These are phyloP conservation scores for Fusarium redolens DNA, from an alignment of 2,329 filamentous ascomycete genomes.

Conservation along the genomic window DNA sequence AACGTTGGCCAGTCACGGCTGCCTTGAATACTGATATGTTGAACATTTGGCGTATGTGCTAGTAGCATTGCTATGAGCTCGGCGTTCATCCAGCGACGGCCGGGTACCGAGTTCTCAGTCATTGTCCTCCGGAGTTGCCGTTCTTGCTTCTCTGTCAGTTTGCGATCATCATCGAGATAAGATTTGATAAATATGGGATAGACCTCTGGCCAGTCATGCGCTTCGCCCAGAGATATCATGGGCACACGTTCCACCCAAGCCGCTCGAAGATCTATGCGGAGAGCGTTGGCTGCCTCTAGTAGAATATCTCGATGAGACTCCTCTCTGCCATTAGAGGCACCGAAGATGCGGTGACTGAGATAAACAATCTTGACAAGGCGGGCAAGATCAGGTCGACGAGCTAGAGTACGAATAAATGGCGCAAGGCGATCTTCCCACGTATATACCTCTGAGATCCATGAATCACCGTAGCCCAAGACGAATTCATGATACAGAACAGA, in stretches of 20 bases:
- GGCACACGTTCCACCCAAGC: background rate
- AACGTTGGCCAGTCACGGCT: background rate
- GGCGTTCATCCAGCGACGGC: background rate
- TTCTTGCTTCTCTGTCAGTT: background rate
- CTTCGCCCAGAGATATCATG: background rate
- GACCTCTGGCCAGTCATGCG: background rate
- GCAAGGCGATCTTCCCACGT: background rate
- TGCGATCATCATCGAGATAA: background rate
- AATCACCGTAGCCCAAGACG: conserved; percentile 8
- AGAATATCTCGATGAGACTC: background rate
- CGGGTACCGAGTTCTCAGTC: background rate
- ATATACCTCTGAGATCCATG: background rate
- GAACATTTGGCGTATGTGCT: background rate
- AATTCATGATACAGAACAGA: conserved; percentile 14
- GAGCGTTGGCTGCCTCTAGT: background rate
- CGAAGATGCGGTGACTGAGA: background rate
- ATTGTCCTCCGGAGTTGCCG: background rate
- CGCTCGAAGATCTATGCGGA: background rate
- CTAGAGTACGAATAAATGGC: background rate
- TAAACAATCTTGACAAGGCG: background rate
- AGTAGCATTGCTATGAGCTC: background rate
- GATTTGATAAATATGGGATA: background rate
- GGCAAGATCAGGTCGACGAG: background rate
- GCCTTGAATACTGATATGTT: background rate
- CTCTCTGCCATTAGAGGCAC: background rate